Percentiles rank a stretch among this genome's conserved stretches.
Conservation (phyloP, 2,329 filamentous ascomycete species). For the Ophiognomonia clavigignenti-juglandacearum region DNA sequence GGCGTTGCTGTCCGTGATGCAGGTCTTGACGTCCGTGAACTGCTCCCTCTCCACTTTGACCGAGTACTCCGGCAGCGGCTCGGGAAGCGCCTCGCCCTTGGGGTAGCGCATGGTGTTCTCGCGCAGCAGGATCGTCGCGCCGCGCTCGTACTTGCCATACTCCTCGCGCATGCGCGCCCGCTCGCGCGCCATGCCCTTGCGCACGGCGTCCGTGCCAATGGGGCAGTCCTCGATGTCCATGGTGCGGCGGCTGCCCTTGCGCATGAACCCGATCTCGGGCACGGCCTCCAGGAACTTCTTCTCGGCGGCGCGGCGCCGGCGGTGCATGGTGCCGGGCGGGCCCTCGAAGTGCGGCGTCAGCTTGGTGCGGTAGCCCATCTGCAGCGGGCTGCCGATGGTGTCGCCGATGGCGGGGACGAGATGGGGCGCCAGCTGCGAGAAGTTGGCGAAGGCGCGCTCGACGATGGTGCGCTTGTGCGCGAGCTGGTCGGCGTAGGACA, state of each 20-base stretch:
- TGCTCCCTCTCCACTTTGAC: conserved; percentile 50
- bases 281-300: conserved; percentile 49
- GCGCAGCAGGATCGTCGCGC: conserved; percentile 83
- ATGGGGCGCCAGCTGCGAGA: conserved; percentile 74
- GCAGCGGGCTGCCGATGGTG: conserved; percentile 83
- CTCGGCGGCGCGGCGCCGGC: conserved; percentile 45
- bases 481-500: conserved; percentile 83
- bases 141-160: conserved; percentile 67
- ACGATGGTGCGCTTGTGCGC: conserved; percentile 79
- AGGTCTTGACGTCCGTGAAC: conserved; percentile 76
- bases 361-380: conserved; percentile 95
- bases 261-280: conserved; percentile 85
- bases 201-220: conserved; percentile 83
- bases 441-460: conserved; percentile 87
- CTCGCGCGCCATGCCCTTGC: conserved; percentile 73
- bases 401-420: conserved; percentile 71
- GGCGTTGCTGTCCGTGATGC: conserved; percentile 80
- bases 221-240: conserved; percentile 97
- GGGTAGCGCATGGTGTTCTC: conserved; percentile 71
- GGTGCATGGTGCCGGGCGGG: conserved; percentile 51
- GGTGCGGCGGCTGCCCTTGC: conserved; percentile 73
- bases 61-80: conserved; percentile 32
- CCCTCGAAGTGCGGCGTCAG: conserved; percentile 94
- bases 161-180: conserved; percentile 69
- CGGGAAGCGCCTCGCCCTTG: conserved; percentile 38